Evolutionary conservation across 1,284 basidiomycete species (phyloP).

Genomic region (Ceratobasidium sp.): DNA sequence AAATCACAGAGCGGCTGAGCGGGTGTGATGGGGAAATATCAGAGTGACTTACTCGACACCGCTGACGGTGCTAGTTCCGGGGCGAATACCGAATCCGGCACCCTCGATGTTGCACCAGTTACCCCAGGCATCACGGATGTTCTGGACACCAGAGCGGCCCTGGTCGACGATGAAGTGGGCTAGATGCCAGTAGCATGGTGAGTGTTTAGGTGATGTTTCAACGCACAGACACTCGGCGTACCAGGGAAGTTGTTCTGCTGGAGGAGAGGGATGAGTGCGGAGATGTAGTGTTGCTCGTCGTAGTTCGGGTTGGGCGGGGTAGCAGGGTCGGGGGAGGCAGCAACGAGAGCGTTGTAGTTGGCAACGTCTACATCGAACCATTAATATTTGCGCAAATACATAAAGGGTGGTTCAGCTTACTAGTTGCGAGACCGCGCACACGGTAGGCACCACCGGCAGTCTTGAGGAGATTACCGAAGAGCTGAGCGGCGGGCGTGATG

Average conservation of each 20-base stretch:
- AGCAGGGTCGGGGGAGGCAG: conserved; percentile 66
- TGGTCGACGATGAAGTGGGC: conserved; percentile 70
- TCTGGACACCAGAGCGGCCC: conserved; percentile 70
- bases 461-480: conserved; percentile 65
- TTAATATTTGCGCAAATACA: neutral
- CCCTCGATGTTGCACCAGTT: conserved; percentile 71
- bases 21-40: conserved; percentile 58
- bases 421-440: conserved; percentile 70
- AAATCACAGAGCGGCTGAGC: neutral
- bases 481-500: conserved; percentile 65
- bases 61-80: conserved; percentile 61
- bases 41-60: conserved; percentile 52
- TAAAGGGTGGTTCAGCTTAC: neutral
- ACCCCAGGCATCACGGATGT: conserved; percentile 67
- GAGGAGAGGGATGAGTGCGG: conserved; percentile 64
- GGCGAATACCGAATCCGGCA: conserved; percentile 70
- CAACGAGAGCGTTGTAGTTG: conserved; percentile 69
- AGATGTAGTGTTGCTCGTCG: conserved; percentile 71
- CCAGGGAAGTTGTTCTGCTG: conserved; percentile 64
- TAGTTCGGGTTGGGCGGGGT: conserved; percentile 69
- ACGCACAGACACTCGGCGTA: conserved; percentile 41
- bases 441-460: conserved; percentile 63
- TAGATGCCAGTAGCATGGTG: neutral
- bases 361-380: conserved; percentile 59
- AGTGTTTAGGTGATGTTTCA: neutral